Evolutionary conservation across 805 yeast genomes (phyloP).

Genomic region (Kodamaea nitidulidarum): DNA sequence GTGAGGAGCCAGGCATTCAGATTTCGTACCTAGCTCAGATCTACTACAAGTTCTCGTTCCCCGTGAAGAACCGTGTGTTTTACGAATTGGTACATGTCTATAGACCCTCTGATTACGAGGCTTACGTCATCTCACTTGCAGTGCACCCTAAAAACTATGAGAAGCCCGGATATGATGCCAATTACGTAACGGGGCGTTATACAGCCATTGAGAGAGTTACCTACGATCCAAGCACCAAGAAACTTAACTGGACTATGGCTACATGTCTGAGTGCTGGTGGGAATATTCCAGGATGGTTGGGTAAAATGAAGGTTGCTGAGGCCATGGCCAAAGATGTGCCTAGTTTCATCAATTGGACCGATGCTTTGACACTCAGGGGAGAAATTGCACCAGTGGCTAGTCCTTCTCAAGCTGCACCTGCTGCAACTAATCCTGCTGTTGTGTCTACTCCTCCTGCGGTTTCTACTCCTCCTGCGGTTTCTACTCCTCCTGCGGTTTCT

Average conservation of each 20-base stretch:
- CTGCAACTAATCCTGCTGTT: neutral
- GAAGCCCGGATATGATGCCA: constrained; percentile 12
- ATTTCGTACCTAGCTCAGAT: constrained; percentile 29
- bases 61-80: constrained; percentile 33
- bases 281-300: constrained; percentile 33
- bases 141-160: constrained; percentile 26
- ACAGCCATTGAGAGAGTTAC: constrained; percentile 33
- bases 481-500: constrained; percentile 1
- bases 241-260: constrained; percentile 36
- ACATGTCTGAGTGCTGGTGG: constrained; percentile 40
- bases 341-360: constrained; percentile 30
- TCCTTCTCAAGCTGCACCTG: constrained; percentile 6
- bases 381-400: constrained; percentile 5
- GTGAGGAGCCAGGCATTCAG: constrained; percentile 13
- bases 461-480: neutral
- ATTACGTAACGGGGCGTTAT: constrained; percentile 29
- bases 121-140: constrained; percentile 31
- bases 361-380: constrained; percentile 5
- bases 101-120: constrained; percentile 14
- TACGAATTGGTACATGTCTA: constrained; percentile 33
- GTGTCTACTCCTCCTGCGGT: constrained; percentile 3
- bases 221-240: constrained; percentile 16
- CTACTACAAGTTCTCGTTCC: constrained; percentile 34
- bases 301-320: constrained; percentile 24
- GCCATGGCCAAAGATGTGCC: constrained; percentile 42